Base-by-base conservation (phyloP, 306 rosid genomes). In the Oemleria cerasiformis region DNA sequence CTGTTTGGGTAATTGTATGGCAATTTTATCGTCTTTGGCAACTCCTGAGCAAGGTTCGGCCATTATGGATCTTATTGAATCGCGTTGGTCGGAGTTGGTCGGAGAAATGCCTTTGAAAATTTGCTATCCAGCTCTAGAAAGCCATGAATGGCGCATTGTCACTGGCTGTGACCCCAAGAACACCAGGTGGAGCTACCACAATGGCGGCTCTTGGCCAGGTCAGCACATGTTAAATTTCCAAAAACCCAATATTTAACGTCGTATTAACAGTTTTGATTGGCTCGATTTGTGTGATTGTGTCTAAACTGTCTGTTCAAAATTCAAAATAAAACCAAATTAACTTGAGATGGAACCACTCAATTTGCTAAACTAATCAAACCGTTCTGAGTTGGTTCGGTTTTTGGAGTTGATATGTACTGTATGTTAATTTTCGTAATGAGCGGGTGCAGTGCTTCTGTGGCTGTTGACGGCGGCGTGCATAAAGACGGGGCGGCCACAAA, bases 121-220 rank as follows among this genome's bases (percentile, higher is more conserved):
- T 38, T 80, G 81, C 39, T 80, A 67, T 62, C 84, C 80, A 0
- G 71, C 81, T 1, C 20, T 80, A 2, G 80, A 80, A 67, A 30
- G 63, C 17, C 80, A 76, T 38, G 72, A 80, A 8, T 80, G 80
- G 80, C 42, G 53, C 15, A 80, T 80, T 44, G 68, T 71, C 12
- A 76, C 84, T 0, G 84, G 84, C 1, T 67, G 78, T 76, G 84
- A 80, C 66, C 84, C 84, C 14, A 80, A 80, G 73, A 80, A 80
- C 41, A 80, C 78, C 0, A 58, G 77, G 67, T 80, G 84, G 84
- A 80, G 84, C 48, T 80, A 76, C 78, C 84, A 80, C 77, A 80
- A 80, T 53, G 84, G 81, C 5, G 84, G 84, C 61, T 80, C 84
- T 67, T 75, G 84, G 84, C 84, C 84, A 80, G 84, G 84, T 76